phyloP scores from a whole-genome alignment of 371 early-diverging fungal genomes.

The Mucor racemosus region DNA sequence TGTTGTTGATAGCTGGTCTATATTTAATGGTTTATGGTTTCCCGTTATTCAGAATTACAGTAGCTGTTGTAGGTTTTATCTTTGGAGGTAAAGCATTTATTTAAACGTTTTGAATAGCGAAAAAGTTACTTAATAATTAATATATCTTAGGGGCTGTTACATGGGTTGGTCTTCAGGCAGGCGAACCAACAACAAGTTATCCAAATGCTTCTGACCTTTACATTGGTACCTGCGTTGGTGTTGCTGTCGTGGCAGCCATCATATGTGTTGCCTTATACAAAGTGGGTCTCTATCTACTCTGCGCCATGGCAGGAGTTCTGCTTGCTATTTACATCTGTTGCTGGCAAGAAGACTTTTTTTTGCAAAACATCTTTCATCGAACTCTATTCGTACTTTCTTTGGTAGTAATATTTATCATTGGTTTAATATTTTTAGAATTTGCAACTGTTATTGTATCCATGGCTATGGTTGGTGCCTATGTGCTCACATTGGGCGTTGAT shows the following conservation, averaged over 20 bases:
- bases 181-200: conserved; percentile 33
- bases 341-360: conserved; percentile 41
- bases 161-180: conserved; percentile 5
- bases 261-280: conserved; percentile 22
- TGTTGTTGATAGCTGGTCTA: conserved; percentile 25
- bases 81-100: conserved; percentile 31
- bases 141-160: neutral
- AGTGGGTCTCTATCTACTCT: conserved; percentile 24
- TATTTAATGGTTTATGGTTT: conserved; percentile 28
- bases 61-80: conserved; percentile 29
- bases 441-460: conserved; percentile 28
- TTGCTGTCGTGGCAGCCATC: conserved; percentile 23
- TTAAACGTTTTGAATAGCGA: too few species aligned
- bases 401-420: conserved; percentile 11
- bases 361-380: conserved; percentile 34
- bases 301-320: conserved; percentile 27
- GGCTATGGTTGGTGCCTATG: conserved; percentile 38
- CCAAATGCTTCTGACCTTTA: conserved; percentile 25
- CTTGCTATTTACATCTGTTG: conserved; percentile 42
- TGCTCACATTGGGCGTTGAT: conserved; percentile 37
- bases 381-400: conserved; percentile 24
- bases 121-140: neutral
- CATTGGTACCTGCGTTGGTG: conserved; percentile 23
- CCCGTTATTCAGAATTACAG: conserved; percentile 33
- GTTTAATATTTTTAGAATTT: conserved; percentile 23